Evolutionary conservation across 192 early-diverging fungal species (phyloP), one percentile per base, ranked within the genome.

Genomic region (Spinellus fusiger): DNA sequence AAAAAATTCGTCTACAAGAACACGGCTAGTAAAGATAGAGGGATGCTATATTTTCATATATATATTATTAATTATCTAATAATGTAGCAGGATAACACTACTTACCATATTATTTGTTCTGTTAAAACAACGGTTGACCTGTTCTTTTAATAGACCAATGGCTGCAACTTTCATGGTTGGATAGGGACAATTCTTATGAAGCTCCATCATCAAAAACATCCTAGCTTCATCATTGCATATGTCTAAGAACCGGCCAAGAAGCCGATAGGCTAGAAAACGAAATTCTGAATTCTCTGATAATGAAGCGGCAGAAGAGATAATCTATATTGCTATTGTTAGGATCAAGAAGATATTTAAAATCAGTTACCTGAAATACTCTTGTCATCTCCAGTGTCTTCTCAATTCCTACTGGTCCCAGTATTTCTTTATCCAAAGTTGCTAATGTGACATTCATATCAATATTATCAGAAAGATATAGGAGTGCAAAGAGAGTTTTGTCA

Each of bases 121-220:
- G 2, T 55, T 32, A 38, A 76, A 80, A 12, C 58, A 54, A 16
- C 66, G 25, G 47, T 75, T 70, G 13, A 80, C 61, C 28, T 66
- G 66, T 9, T 66, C 68, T 52, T 80, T 80, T 20, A 80, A 51
- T 7, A 80, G 28, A 33, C 74, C 74, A 35, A 80, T 68, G 5
- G 76, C 64, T 1, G 78, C 76, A 13, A 73, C 68, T 9, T 65
- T 59, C 78, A 80, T 80, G 3, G 76, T 48, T n/a, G 76, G 66
- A 26, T 67, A 77, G 6, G 78, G 78, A 25, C 78, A 77, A 16
- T 62, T 50, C 0, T 73, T 65, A 4, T 77, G 61, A 22, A 77
- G 52, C 29, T 77, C 73, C 7, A 60, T 54, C 25, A 80, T 38
- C 20, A 75, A 38, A 28, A 70, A 70, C 61, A 80, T 51, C 13